These are phyloP conservation scores for Adansonia gregorii DNA, from an alignment of 441 rosid species.

Conservation along the genomic window DNA sequence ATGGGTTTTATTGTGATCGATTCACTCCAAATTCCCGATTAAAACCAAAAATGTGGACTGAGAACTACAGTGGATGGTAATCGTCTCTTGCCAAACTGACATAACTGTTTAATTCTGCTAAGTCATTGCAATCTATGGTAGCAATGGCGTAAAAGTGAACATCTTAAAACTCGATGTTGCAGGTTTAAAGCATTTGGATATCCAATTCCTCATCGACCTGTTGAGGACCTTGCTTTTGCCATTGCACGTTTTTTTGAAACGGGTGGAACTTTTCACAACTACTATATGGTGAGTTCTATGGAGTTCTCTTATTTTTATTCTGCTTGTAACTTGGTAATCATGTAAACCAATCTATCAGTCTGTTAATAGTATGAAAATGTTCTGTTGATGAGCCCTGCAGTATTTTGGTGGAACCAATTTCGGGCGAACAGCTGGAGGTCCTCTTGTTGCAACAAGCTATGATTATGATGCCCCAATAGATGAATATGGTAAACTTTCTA, in stretches of 20 bases:
- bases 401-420: constrained; percentile 82
- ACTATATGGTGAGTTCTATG: constrained; percentile 57
- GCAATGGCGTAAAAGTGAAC: not conserved
- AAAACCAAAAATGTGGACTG: constrained; percentile 78
- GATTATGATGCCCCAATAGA: constrained; percentile 78
- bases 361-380: constrained; percentile 1
- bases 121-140: not conserved
- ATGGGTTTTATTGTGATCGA: constrained; percentile 69
- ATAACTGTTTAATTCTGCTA: constrained; percentile 5
- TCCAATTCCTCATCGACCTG: constrained; percentile 67
- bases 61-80: constrained; percentile 74
- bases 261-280: constrained; percentile 77
- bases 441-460: constrained; percentile 67
- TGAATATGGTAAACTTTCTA: constrained; percentile 59
- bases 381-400: constrained; percentile 39
- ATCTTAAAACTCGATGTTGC: constrained; percentile 12
- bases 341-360: not conserved
- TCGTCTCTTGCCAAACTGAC: not conserved
- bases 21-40: constrained; percentile 66
- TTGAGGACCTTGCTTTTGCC: constrained; percentile 74
- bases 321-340: not conserved
- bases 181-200: constrained; percentile 75
- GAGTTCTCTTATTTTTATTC: not conserved
- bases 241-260: constrained; percentile 69
- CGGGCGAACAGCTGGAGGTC: constrained; percentile 74